phyloP scores from a whole-genome alignment of 2,329 filamentous ascomycete species.

The Verticillium tricorpus region DNA sequence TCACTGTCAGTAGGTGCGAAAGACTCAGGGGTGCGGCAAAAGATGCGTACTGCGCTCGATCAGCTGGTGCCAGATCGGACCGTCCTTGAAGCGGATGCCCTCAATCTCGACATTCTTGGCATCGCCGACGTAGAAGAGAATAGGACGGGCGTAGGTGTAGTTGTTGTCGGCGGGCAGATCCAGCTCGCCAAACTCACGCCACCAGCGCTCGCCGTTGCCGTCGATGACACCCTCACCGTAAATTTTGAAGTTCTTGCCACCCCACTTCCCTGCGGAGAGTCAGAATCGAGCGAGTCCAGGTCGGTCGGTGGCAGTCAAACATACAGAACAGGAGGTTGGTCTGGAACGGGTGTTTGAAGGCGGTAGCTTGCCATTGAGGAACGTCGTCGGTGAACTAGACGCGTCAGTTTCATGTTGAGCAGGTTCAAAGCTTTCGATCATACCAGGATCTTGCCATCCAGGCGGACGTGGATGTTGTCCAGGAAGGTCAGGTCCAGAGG shows the following conservation, averaged over 20 bases:
- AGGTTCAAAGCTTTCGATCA: not conserved
- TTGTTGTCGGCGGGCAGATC: slow-evolving; percentile 47
- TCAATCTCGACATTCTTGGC: slow-evolving; percentile 52
- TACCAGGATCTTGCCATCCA: slow-evolving; percentile 13
- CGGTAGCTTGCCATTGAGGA: slow-evolving; percentile 35
- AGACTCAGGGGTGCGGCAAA: not conserved
- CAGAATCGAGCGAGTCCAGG: not conserved
- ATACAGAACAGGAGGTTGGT: slow-evolving; percentile 53
- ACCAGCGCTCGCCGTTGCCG: slow-evolving; percentile 45
- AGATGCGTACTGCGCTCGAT: slow-evolving; percentile 43
- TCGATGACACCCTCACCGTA: slow-evolving; percentile 53
- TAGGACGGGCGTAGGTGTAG: slow-evolving; percentile 48
- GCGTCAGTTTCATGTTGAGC: not conserved
- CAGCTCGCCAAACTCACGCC: slow-evolving; percentile 29
- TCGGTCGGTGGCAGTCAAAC: not conserved
- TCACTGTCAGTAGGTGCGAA: not conserved
- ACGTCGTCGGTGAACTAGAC: slow-evolving; percentile 36
- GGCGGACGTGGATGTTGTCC: slow-evolving; percentile 55
- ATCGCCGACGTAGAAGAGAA: slow-evolving; percentile 58
- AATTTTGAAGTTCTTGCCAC: slow-evolving; percentile 56
- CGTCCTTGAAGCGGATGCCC: slow-evolving; percentile 56
- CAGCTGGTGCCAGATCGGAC: slow-evolving; percentile 61
- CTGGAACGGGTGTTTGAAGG: slow-evolving; percentile 36
- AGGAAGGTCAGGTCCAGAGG: slow-evolving; percentile 60
- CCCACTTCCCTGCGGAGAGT: slow-evolving; percentile 43